Percentiles rank a stretch among this genome's conserved stretches.
phyloP scores from a whole-genome alignment of 179 eudicot species.

The Vitellaria paradoxa region DNA sequence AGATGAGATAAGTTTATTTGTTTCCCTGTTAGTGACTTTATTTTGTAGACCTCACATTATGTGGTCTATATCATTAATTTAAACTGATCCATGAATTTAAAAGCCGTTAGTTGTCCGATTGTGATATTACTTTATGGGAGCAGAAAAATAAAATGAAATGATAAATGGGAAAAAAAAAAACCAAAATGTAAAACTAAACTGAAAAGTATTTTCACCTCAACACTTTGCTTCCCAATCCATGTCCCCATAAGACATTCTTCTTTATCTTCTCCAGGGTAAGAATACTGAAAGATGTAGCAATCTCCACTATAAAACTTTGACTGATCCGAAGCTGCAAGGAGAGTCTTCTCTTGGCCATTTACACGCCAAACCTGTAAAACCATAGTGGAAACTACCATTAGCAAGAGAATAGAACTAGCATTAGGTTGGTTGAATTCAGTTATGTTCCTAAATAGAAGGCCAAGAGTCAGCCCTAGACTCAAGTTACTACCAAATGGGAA shows the following conservation, averaged over 20 bases:
- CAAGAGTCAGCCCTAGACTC: too few species aligned
- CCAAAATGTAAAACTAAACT: not conserved
- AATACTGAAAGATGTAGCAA: constrained; percentile 89
- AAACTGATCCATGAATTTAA: not conserved
- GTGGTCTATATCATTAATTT: not conserved
- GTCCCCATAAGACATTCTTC: constrained; percentile 89
- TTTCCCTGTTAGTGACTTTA: not conserved
- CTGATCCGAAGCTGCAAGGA: constrained; percentile 65
- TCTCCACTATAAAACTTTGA: constrained; percentile 91
- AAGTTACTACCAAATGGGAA: not conserved
- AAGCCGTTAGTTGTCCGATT: not conserved
- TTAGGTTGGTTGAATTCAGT: not conserved
- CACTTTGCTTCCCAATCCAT: constrained; percentile 91
- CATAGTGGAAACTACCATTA: constrained; percentile 11
- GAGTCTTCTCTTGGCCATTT: constrained; percentile 61
- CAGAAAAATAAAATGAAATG: not conserved
- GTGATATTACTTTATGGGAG: not conserved
- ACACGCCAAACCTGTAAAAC: constrained; percentile 86
- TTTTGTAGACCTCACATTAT: not conserved
- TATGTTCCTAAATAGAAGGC: not conserved
- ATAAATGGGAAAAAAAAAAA: not conserved
- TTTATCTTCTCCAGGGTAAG: constrained; percentile 78
- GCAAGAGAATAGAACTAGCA: not conserved
- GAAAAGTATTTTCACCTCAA: constrained; percentile 46
- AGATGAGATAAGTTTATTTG: not conserved